These are phyloP conservation scores for Ilyonectria destructans DNA, from an alignment of 2,329 filamentous ascomycete genomes.

Conservation along the genomic window DNA sequence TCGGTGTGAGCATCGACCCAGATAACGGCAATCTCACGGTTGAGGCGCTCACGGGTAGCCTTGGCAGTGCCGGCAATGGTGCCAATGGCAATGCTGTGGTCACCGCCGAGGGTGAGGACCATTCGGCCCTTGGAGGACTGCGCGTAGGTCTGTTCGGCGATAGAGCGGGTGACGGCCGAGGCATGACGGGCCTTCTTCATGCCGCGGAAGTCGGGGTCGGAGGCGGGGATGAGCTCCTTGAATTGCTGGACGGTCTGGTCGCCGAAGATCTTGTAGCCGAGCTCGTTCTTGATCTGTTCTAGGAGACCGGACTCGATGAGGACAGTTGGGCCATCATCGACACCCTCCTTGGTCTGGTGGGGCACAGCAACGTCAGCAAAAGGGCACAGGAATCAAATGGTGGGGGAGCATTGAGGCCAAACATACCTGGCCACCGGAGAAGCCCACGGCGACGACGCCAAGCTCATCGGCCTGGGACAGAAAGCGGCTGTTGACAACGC, in stretches of 20 bases:
- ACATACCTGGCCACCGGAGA: constrained; percentile 93
- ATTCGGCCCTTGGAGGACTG: constrained; percentile 88
- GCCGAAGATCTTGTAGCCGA: constrained; percentile 90
- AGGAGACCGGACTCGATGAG: constrained; percentile 92
- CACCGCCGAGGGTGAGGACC: constrained; percentile 93
- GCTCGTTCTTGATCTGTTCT: constrained; percentile 84
- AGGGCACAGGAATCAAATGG: neutral
- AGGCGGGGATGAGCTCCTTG: constrained; percentile 78
- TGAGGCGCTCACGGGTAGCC: constrained; percentile 87
- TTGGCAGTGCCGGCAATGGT: constrained; percentile 90
- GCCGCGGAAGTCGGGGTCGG: constrained; percentile 85
- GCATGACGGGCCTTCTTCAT: constrained; percentile 97
- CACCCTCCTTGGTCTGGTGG: constrained; percentile 83
- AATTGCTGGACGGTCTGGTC: constrained; percentile 89
- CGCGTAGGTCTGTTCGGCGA: constrained; percentile 88
- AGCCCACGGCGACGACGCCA: constrained; percentile 94
- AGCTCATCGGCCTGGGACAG: constrained; percentile 85
- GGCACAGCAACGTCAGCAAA: constrained; percentile 19
- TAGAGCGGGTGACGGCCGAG: constrained; percentile 85
- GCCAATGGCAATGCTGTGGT: constrained; percentile 97
- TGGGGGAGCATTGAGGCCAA: neutral
- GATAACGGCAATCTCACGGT: constrained; percentile 91
- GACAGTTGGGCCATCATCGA: constrained; percentile 91
- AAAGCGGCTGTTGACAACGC: constrained; percentile 78
- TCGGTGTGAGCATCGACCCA: constrained; percentile 99